phyloP scores from a whole-genome alignment of 495 filamentous ascomycete genomes.

The Talaromyces thailandensis region DNA sequence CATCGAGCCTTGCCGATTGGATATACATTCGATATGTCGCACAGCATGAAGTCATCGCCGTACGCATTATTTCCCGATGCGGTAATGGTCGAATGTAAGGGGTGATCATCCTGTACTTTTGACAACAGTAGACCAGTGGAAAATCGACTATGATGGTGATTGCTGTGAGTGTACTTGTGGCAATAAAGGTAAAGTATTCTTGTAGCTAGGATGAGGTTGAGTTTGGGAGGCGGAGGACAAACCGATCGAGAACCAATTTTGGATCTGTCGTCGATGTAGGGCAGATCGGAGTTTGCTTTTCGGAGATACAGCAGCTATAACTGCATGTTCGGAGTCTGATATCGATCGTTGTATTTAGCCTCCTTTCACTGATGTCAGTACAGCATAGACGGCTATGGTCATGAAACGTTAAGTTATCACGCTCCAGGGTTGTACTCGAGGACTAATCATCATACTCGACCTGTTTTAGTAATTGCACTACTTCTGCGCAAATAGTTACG shows the following conservation, averaged over 20 bases:
- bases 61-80: not conserved
- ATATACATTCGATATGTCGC: not conserved
- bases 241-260: not conserved
- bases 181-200: not conserved
- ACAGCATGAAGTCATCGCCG: not conserved
- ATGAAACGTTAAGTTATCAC: not conserved
- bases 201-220: too few relatives aligned
- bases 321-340: not conserved
- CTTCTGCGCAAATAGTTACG: too few relatives aligned
- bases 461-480: not conserved
- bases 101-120: not conserved
- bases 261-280: not conserved
- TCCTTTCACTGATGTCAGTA: not conserved
- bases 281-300: not conserved
- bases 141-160: not conserved
- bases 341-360: not conserved
- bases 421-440: too few relatives aligned
- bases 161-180: not conserved
- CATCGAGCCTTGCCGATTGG: not conserved
- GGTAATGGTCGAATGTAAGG: not conserved
- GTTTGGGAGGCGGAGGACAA: not conserved
- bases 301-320: too few relatives aligned
- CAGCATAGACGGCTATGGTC: not conserved
- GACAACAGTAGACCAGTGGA: not conserved
- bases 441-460: too few relatives aligned